Evolutionary conservation across 768 basidiomycete species (phyloP), one percentile per base, ranked within the genome.

Genomic region (Leccinum subgranulosum): DNA sequence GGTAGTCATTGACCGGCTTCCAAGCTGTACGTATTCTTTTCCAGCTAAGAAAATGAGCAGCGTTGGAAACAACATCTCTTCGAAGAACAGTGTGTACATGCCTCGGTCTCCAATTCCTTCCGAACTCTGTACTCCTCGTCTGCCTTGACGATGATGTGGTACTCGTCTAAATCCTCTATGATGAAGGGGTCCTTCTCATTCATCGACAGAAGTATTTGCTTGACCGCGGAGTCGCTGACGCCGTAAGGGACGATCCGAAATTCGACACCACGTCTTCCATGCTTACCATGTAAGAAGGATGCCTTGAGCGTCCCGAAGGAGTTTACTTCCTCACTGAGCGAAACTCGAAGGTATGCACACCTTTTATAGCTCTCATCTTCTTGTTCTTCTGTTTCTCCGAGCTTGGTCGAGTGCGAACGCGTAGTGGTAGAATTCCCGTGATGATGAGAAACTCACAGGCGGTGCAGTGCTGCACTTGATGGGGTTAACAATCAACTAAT

Each of bases 111-210:
- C 31, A 94, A 76, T 62, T 89, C 86, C 62, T 76, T 81, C 59
- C 85, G 74, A 6, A 94, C 87, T 25, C 84, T 75, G 63, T 85
- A 88, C 68, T 93, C 88, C 59, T 87, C 84, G 57, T 94, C 92
- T 2, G 87, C 86, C 65, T 88, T 89, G 70, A 94, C 88, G 53
- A 94, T 84, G 2, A 94, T 66, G 73, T 93, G 90, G 60, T 84
- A 81, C 63, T 92, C 90, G 67, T 94, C 92, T 25, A 94, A 71
- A 65, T 94, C 92, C 64, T 93, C 88, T 59, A 94, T 90, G 60
- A 94, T 86, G 70, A 94, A 94, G 54, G 79, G 82, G 9, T 83
- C 78, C 66, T 81, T 86, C 66, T 93, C 89, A 68, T 94, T 90
- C 86, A 94, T 84, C 33, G 84, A 76, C 52, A 92, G 76, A 34